These are phyloP conservation scores for Canavalia ensiformis DNA, from an alignment of 306 rosid genomes.

Conservation along the genomic window DNA sequence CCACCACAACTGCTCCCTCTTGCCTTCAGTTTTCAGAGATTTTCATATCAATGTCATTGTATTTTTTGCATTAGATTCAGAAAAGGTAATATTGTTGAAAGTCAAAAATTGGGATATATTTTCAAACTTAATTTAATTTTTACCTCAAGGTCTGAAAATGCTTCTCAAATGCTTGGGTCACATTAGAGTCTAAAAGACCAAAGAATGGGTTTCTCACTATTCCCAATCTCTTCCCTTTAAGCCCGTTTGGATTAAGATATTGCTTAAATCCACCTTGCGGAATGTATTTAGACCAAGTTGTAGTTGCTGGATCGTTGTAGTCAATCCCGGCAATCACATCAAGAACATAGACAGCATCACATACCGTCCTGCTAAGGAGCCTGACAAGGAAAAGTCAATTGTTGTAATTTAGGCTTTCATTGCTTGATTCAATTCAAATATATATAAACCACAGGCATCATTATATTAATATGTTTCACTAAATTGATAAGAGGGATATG, in stretches of 20 bases:
- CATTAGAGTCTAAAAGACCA: slow-evolving; percentile 22
- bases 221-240: slow-evolving; percentile 56
- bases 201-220: slow-evolving; percentile 47
- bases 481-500: not conserved
- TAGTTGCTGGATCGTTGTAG: slow-evolving; percentile 50
- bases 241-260: slow-evolving; percentile 46
- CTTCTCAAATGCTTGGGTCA: slow-evolving; percentile 35
- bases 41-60: not conserved
- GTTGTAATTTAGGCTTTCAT: too few species aligned
- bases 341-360: slow-evolving; percentile 63
- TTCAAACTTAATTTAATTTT: not conserved
- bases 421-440: too few species aligned
- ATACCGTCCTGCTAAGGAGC: slow-evolving; percentile 58
- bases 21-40: slow-evolving; percentile 30
- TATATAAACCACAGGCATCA: too few species aligned
- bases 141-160: slow-evolving; percentile 51
- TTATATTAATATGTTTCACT: too few species aligned
- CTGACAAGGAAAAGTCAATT: slow-evolving; percentile 34
- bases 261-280: slow-evolving; percentile 55
- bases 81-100: not conserved
- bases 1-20: slow-evolving; percentile 50
- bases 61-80: not conserved
- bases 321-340: slow-evolving; percentile 62
- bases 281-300: slow-evolving; percentile 46
- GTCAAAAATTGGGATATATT: too few species aligned